Percentiles rank a stretch among this genome's conserved stretches.
Evolutionary conservation across 2,329 filamentous ascomycete species (phyloP).

Genomic region (Epichloe gansuensis): DNA sequence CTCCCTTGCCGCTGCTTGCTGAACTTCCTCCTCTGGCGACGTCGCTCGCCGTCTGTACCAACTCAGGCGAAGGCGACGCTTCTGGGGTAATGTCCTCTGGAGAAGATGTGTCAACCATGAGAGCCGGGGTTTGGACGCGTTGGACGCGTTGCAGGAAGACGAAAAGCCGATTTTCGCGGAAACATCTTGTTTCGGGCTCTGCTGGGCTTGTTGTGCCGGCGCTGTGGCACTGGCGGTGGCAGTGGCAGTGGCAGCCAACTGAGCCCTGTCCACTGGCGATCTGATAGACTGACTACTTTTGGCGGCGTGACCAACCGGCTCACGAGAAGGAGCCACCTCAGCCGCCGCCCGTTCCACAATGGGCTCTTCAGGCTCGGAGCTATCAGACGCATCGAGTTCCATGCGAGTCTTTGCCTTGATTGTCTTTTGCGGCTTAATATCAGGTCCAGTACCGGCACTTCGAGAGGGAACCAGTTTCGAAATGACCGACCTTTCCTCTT

Average conservation of each 20-base stretch:
- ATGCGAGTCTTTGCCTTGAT: slow-evolving; percentile 44
- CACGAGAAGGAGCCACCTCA: not conserved
- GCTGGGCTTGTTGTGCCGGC: slow-evolving; percentile 10
- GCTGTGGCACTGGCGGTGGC: slow-evolving; percentile 6
- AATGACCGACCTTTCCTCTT: slow-evolving; percentile 24
- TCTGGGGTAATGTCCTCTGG: slow-evolving; percentile 53
- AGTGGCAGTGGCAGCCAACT: slow-evolving; percentile 16
- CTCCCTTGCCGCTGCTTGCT: slow-evolving; percentile 23
- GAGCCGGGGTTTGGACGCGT: slow-evolving; percentile 41
- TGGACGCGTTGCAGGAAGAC: slow-evolving; percentile 25
- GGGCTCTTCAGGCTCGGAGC: slow-evolving; percentile 36
- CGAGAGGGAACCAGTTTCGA: slow-evolving; percentile 12
- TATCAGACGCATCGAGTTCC: slow-evolving; percentile 60
- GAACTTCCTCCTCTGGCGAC: slow-evolving; percentile 24
- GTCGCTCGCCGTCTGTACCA: slow-evolving; percentile 35
- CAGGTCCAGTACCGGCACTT: slow-evolving; percentile 25
- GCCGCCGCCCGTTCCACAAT: slow-evolving; percentile 14
- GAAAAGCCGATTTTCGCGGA: not conserved
- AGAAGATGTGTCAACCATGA: slow-evolving; percentile 60
- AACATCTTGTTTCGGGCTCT: slow-evolving; percentile 12
- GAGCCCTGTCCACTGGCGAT: slow-evolving; percentile 1
- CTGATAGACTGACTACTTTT: not conserved
- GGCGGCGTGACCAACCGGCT: not conserved
- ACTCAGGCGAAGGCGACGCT: slow-evolving; percentile 53
- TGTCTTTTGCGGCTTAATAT: slow-evolving; percentile 40